Percentiles rank a stretch among this genome's conserved stretches.
These are phyloP conservation scores for Pythium volutum DNA, from an alignment of 352 stramenopile genomes.

Conservation along the genomic window DNA sequence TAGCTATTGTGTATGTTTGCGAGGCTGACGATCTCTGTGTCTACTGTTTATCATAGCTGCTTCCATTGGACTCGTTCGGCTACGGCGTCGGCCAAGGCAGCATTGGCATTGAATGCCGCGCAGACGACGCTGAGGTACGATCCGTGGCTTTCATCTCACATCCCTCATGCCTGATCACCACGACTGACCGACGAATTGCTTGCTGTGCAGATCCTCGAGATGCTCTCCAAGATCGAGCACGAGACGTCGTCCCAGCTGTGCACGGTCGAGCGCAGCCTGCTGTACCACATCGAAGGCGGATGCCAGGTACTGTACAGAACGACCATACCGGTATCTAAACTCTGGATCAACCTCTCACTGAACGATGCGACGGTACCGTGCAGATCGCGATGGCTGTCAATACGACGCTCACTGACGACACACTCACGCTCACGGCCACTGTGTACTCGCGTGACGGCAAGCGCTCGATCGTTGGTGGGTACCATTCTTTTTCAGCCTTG, in stretches of 20 bases:
- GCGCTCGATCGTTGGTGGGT: constrained; percentile 45
- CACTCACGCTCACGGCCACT: constrained; percentile 62
- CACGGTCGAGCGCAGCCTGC: constrained; percentile 76
- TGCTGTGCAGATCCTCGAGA: constrained; percentile 54
- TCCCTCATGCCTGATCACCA: background rate
- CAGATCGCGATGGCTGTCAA: constrained; percentile 84
- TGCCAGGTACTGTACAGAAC: constrained; percentile 54
- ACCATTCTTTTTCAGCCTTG: background rate
- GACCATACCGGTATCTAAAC: no score
- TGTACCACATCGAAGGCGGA: constrained; percentile 79
- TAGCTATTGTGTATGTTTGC: background rate
- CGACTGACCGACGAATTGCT: background rate
- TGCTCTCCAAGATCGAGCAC: constrained; percentile 77
- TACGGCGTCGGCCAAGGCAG: constrained; percentile 85
- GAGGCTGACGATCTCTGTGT: background rate
- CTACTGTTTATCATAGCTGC: constrained; percentile 30
- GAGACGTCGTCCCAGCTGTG: constrained; percentile 75
- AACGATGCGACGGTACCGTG: background rate
- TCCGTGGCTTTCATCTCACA: background rate
- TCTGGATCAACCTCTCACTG: no score
- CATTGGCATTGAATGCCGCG: constrained; percentile 82
- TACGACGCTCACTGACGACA: constrained; percentile 57
- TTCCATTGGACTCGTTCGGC: constrained; percentile 66
- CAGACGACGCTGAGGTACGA: constrained; percentile 54
- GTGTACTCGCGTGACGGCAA: constrained; percentile 76